Conservation (phyloP, 805 yeast genomes). For the Ogataea saltuana region DNA sequence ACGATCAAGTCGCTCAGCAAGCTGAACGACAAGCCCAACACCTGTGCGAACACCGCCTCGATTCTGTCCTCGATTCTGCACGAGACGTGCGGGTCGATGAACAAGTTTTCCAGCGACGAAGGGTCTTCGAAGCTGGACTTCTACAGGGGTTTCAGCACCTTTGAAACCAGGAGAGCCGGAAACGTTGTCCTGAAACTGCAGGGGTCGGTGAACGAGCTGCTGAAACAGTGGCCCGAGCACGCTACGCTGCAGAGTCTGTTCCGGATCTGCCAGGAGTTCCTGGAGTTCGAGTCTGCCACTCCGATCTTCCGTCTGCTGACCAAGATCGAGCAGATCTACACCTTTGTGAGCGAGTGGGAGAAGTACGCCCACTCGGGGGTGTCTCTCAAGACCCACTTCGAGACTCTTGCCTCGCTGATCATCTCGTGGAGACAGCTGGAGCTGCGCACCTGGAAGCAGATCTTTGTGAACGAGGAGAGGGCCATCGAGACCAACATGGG, state of each 20-base stretch:
- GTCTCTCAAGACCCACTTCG: constrained; percentile 56
- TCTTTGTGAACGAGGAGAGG: constrained; percentile 66
- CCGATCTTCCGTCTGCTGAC: constrained; percentile 79
- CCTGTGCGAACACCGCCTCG: constrained; percentile 30
- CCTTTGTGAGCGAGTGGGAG: constrained; percentile 88
- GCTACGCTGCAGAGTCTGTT: constrained; percentile 74
- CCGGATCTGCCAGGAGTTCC: constrained; percentile 64
- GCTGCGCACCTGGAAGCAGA: constrained; percentile 77
- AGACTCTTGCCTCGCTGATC: constrained; percentile 62
- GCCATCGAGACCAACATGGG: constrained; percentile 53
- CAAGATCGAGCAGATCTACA: constrained; percentile 84
- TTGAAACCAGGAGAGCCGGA: constrained; percentile 64
- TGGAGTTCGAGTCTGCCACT: constrained; percentile 58
- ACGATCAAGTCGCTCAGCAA: constrained; percentile 34
- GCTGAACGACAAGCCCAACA: constrained; percentile 24
- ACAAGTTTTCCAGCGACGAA: constrained; percentile 14
- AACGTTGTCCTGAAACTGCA: constrained; percentile 45
- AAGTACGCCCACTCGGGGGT: constrained; percentile 82
- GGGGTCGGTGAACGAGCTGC: constrained; percentile 46
- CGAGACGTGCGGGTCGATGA: constrained; percentile 37
- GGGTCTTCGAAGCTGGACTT: constrained; percentile 54
- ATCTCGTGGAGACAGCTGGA: constrained; percentile 92
- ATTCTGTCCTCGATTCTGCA: constrained; percentile 38
- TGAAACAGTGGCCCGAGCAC: constrained; percentile 91
- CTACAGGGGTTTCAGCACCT: constrained; percentile 61